phyloP scores from a whole-genome alignment of 106 monocot species.

The Acorus gramineus region DNA sequence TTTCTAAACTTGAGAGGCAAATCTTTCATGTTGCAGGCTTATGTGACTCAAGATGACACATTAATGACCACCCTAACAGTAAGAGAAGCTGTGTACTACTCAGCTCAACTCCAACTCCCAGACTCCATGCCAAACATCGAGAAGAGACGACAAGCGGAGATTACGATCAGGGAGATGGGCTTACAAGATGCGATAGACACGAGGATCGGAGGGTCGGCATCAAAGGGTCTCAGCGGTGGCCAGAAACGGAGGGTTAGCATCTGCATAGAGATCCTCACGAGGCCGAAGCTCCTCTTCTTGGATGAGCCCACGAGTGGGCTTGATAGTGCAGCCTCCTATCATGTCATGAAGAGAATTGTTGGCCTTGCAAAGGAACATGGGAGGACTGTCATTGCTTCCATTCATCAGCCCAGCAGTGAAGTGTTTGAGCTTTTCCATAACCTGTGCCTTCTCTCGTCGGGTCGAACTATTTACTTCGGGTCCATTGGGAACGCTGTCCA shows the following conservation, averaged over 20 bases:
- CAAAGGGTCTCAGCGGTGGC: conserved; percentile 55
- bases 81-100: conserved; percentile 58
- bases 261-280: conserved; percentile 60
- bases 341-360: conserved; percentile 45
- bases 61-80: conserved; percentile 71
- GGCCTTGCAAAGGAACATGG: conserved; percentile 26
- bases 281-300: conserved; percentile 60
- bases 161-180: conserved; percentile 60
- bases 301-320: conserved; percentile 75
- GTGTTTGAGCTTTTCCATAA: conserved; percentile 56
- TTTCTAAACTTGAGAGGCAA: not conserved
- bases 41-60: conserved; percentile 69
- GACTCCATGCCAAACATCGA: conserved; percentile 34
- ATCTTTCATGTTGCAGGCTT: conserved; percentile 10
- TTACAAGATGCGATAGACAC: conserved; percentile 38
- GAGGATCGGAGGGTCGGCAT: conserved; percentile 37
- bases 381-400: conserved; percentile 39
- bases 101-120: conserved; percentile 60
- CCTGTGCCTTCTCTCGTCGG: conserved; percentile 52
- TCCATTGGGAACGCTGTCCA: conserved; percentile 18
- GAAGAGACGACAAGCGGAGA: conserved; percentile 48
- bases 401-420: conserved; percentile 67
- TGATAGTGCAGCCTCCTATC: conserved; percentile 61
- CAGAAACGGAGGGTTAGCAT: conserved; percentile 73
- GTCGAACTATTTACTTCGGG: conserved; percentile 61